Conservation (phyloP, 2,329 filamentous ascomycete species). For the Clarireedia paspali region DNA sequence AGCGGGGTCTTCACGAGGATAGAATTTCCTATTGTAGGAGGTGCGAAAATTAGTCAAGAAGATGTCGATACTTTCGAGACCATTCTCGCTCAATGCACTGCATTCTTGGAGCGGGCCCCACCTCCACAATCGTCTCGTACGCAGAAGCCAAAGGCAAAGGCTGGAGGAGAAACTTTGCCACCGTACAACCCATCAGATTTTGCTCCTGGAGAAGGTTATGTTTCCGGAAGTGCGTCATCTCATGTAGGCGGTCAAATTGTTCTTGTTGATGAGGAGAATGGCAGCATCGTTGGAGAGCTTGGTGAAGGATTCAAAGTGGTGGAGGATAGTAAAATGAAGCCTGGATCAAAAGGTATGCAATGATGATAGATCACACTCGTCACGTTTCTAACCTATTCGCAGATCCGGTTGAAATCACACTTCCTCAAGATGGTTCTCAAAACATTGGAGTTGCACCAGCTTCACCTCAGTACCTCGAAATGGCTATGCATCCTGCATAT, state of each 20-base stretch:
- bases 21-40: constrained; percentile 73
- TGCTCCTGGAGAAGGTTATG: constrained; percentile 72
- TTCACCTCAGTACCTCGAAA: constrained; percentile 63
- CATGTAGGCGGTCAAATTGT: constrained; percentile 71
- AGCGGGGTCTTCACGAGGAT: constrained; percentile 88
- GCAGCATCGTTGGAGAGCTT: constrained; percentile 88
- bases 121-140: constrained; percentile 34
- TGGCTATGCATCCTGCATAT: constrained; percentile 85
- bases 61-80: constrained; percentile 96
- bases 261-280: constrained; percentile 90
- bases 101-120: constrained; percentile 79
- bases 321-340: constrained; percentile 66
- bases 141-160: constrained; percentile 23
- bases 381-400: constrained; percentile 6
- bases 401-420: constrained; percentile 75
- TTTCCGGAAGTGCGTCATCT: constrained; percentile 51
- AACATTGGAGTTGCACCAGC: constrained; percentile 62
- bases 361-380: neutral
- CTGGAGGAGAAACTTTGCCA: constrained; percentile 30
- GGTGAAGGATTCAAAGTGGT: constrained; percentile 73
- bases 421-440: constrained; percentile 59
- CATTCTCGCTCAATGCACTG: constrained; percentile 94
- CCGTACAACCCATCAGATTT: constrained; percentile 78
- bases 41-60: constrained; percentile 70
- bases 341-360: constrained; percentile 80